These are phyloP conservation scores for Pascua guehoae DNA, from an alignment of 1,284 basidiomycete genomes.

Conservation along the genomic window DNA sequence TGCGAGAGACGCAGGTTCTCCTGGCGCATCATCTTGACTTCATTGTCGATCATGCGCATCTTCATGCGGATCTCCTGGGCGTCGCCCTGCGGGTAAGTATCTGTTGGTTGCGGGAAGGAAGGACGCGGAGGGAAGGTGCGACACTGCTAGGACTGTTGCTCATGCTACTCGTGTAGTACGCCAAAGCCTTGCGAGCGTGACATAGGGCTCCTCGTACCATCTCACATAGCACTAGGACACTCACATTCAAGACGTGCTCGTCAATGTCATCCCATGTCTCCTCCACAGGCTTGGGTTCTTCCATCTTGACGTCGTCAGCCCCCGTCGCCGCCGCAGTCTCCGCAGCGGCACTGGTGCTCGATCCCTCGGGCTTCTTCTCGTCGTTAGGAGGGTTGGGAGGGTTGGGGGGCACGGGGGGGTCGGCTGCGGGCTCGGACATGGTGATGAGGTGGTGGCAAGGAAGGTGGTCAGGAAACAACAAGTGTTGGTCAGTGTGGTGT, in stretches of 20 bases:
- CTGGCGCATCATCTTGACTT: conserved; percentile 93
- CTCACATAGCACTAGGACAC: conserved; percentile 4
- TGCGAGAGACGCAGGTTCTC: conserved; percentile 88
- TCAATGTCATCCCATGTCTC: conserved; percentile 48
- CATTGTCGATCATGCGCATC: conserved; percentile 87
- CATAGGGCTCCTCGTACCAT: too few species aligned
- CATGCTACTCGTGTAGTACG: too few species aligned
- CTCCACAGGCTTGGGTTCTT: conserved; percentile 27
- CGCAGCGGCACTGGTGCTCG: conserved; percentile 8
- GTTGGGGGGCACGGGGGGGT: conserved; percentile 17
- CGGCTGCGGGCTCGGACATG: conserved; percentile 19
- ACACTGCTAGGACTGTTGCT: too few species aligned
- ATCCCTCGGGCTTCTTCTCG: conserved; percentile 8
- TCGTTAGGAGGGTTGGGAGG: neutral
- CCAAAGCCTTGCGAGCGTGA: too few species aligned
- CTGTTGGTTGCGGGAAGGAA: too few species aligned
- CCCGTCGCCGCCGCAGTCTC: conserved; percentile 11
- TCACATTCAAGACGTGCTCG: conserved; percentile 39
- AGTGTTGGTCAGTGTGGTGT: conserved; percentile 1
- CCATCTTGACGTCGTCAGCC: conserved; percentile 22
- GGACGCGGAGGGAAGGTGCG: too few species aligned
- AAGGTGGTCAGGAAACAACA: neutral
- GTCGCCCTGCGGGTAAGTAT: conserved; percentile 14
- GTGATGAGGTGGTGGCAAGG: neutral
- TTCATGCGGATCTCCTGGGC: conserved; percentile 63